Conservation (phyloP, 805 yeast genomes). For the Candida boleticola region DNA sequence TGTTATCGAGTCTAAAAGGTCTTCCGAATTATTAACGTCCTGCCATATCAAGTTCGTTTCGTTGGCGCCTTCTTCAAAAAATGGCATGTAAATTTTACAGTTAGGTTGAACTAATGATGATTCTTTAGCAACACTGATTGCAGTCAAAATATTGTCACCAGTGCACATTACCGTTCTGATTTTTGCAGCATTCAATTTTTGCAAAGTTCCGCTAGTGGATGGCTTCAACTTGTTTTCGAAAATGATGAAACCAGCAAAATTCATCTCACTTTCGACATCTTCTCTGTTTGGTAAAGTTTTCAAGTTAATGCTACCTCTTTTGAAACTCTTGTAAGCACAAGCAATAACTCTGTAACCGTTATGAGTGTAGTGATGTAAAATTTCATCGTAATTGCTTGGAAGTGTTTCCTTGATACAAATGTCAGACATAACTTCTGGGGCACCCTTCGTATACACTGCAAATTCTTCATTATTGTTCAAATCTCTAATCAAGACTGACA, state of each 20-base stretch:
- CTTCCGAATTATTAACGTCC: constrained; percentile 58
- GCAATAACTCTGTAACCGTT: constrained; percentile 95
- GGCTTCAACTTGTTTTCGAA: constrained; percentile 88
- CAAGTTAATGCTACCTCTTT: background rate
- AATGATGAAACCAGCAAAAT: constrained; percentile 82
- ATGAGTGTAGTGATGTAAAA: constrained; percentile 84
- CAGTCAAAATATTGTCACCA: constrained; percentile 94
- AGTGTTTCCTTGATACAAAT: constrained; percentile 71
- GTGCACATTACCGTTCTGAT: constrained; percentile 94
- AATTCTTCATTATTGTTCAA: constrained; percentile 12
- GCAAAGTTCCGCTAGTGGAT: constrained; percentile 60
- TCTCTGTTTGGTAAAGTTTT: constrained; percentile 40
- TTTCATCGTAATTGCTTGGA: constrained; percentile 71
- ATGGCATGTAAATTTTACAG: constrained; percentile 52
- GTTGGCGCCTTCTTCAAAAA: constrained; percentile 39
- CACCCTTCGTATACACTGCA: constrained; percentile 76
- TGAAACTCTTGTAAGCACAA: constrained; percentile 66
- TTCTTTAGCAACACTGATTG: constrained; percentile 88
- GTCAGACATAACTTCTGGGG: constrained; percentile 88
- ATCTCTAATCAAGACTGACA: constrained; percentile 73
- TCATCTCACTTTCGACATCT: constrained; percentile 64
- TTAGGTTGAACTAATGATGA: constrained; percentile 60
- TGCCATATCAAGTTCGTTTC: constrained; percentile 58
- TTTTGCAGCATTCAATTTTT: constrained; percentile 60
- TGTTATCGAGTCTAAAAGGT: constrained; percentile 62